These are phyloP conservation scores for Starmerella roubikii DNA, from an alignment of 805 yeast species.

Conservation along the genomic window DNA sequence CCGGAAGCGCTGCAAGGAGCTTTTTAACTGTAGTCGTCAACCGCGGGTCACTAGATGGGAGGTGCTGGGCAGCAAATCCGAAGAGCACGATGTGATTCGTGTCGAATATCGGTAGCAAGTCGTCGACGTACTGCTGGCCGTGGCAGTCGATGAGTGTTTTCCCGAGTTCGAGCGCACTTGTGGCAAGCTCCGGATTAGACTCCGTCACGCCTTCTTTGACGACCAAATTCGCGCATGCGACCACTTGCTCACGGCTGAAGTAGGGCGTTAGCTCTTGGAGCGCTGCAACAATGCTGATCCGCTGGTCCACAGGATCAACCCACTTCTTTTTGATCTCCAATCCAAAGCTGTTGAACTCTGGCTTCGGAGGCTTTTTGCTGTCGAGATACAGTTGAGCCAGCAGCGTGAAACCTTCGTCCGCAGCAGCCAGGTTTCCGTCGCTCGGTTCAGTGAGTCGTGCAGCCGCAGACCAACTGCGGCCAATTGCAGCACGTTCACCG, in stretches of 20 bases:
- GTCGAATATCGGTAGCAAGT: slow-evolving; percentile 72
- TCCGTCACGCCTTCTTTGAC: slow-evolving; percentile 45
- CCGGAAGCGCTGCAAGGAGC: slow-evolving; percentile 61
- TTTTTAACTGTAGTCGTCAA: slow-evolving; percentile 50
- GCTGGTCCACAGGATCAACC: slow-evolving; percentile 69
- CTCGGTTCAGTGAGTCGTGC: slow-evolving; percentile 3
- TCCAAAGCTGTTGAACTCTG: slow-evolving; percentile 56
- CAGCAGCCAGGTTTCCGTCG: no score
- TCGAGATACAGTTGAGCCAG: slow-evolving; percentile 45
- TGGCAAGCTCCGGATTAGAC: slow-evolving; percentile 56
- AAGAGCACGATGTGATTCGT: slow-evolving; percentile 53
- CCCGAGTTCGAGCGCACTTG: slow-evolving; percentile 61
- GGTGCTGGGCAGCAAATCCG: slow-evolving; percentile 82
- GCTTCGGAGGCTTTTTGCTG: slow-evolving; percentile 32
- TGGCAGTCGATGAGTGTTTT: slow-evolving; percentile 50
- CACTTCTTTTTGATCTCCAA: slow-evolving; percentile 49
- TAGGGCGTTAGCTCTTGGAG: slow-evolving; percentile 43
- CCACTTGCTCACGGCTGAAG: slow-evolving; percentile 23
- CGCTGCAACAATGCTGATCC: slow-evolving; percentile 69
- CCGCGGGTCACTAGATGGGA: slow-evolving; percentile 52
- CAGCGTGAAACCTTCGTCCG: slow-evolving; percentile 29
- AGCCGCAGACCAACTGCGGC: slow-evolving; percentile 48
- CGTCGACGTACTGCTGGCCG: slow-evolving; percentile 57
- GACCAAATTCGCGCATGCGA: slow-evolving; percentile 29
- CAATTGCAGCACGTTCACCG: slow-evolving; percentile 55